Percentiles rank a stretch among this genome's conserved stretches.
Conservation (phyloP, 2,329 filamentous ascomycete species). For the Penicillium decumbens region DNA sequence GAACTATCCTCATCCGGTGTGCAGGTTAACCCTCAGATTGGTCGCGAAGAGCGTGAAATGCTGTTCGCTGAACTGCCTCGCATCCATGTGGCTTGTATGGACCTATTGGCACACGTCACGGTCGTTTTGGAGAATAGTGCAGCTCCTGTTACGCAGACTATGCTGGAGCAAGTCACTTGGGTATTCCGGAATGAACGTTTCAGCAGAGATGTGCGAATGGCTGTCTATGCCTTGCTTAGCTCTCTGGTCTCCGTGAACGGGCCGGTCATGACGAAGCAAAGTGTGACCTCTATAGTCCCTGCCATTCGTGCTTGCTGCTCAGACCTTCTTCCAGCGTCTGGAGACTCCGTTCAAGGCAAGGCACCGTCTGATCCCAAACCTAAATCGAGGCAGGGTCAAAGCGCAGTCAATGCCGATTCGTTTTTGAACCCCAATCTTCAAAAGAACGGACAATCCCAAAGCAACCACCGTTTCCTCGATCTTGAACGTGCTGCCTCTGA, state of each 20-base stretch:
- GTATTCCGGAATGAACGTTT: slow-evolving; percentile 57
- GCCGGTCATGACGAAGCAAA: slow-evolving; percentile 61
- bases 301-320: slow-evolving; percentile 66
- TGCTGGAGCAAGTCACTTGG: slow-evolving; percentile 67
- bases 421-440: slow-evolving; percentile 55
- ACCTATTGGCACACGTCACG: slow-evolving; percentile 56
- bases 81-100: slow-evolving; percentile 67
- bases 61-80: slow-evolving; percentile 69
- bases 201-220: slow-evolving; percentile 53
- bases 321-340: slow-evolving; percentile 59
- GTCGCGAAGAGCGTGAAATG: slow-evolving; percentile 74
- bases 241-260: slow-evolving; percentile 60
- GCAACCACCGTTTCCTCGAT: slow-evolving; percentile 26
- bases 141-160: slow-evolving; percentile 57
- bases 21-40: slow-evolving; percentile 67
- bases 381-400: slow-evolving; percentile 35
- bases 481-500: slow-evolving; percentile 55
- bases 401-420: slow-evolving; percentile 60
- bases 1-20: slow-evolving; percentile 40
- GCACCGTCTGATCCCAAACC: slow-evolving; percentile 41
- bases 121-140: slow-evolving; percentile 56
- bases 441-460: slow-evolving; percentile 21
- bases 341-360: slow-evolving; percentile 33
- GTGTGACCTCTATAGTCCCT: slow-evolving; percentile 58
- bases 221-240: slow-evolving; percentile 57